Percentiles rank a stretch among this genome's conserved stretches.
These are phyloP conservation scores for Aureobasidium melanogenum DNA, from an alignment of 2,329 filamentous ascomycete genomes.

Conservation along the genomic window DNA sequence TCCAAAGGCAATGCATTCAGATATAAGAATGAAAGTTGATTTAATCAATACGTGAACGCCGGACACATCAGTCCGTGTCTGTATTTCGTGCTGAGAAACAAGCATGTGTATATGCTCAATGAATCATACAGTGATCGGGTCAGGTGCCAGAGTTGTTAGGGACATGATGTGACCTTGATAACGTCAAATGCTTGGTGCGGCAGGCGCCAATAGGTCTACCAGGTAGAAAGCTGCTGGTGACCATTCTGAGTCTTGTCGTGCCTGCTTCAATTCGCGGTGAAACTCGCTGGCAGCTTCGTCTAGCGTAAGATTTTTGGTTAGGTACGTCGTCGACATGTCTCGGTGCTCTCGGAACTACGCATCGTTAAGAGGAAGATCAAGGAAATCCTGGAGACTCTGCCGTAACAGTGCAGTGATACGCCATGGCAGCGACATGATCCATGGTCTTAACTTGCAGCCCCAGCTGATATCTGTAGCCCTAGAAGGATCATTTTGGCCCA, in stretches of 20 bases:
- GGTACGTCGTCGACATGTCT: background rate
- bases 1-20: background rate
- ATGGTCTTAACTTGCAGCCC: background rate
- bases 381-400: background rate
- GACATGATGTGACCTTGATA: background rate
- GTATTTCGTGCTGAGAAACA: background rate
- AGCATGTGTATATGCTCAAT: background rate
- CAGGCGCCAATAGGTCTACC: background rate
- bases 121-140: background rate
- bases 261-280: background rate
- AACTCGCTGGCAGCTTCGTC: background rate
- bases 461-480: background rate
- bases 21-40: background rate
- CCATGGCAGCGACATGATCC: background rate
- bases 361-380: background rate
- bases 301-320: background rate
- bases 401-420: background rate
- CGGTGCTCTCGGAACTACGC: background rate
- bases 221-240: background rate
- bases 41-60: background rate
- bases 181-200: conserved; percentile 6
- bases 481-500: background rate
- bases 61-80: background rate
- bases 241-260: background rate
- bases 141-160: background rate